Evolutionary conservation across 345 rosid species (phyloP).

Genomic region (Excoecaria agallocha): DNA sequence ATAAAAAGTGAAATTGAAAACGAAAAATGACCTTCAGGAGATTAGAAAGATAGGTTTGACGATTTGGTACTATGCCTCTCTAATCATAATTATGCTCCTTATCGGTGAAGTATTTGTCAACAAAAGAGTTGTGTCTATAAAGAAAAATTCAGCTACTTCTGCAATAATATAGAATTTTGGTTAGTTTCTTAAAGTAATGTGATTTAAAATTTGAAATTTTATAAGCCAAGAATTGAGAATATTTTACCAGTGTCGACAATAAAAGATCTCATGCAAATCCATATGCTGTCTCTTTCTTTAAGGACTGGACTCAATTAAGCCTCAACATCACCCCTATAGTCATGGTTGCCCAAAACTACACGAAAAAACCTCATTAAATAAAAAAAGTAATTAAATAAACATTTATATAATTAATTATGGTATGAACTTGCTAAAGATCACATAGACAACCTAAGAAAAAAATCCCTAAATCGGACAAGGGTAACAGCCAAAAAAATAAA

Average conservation of each 20-base stretch:
- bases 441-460: too few relatives aligned
- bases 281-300: conserved; percentile 36
- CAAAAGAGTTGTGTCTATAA: conserved; percentile 68
- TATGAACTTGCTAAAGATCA: too few relatives aligned
- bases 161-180: neutral
- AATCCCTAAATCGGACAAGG: too few relatives aligned
- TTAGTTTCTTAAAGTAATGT: neutral
- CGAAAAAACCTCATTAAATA: too few relatives aligned
- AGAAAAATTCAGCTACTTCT: conserved; percentile 55
- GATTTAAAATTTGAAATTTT: neutral
- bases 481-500: too few relatives aligned
- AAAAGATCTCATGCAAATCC: conserved; percentile 54
- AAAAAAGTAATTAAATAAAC: too few relatives aligned
- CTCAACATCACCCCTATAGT: conserved; percentile 53
- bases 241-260: conserved; percentile 39
- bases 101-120: conserved; percentile 47
- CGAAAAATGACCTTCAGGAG: conserved; percentile 39
- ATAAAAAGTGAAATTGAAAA: too few relatives aligned
- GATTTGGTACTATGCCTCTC: conserved; percentile 47
- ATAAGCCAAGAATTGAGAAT: neutral
- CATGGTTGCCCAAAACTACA: conserved; percentile 63
- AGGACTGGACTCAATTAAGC: conserved; percentile 52
- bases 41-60: conserved; percentile 42
- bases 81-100: conserved; percentile 53
- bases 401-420: too few relatives aligned